Evolutionary conservation across 768 basidiomycete species (phyloP).

Genomic region (Naganishia antarctica): DNA sequence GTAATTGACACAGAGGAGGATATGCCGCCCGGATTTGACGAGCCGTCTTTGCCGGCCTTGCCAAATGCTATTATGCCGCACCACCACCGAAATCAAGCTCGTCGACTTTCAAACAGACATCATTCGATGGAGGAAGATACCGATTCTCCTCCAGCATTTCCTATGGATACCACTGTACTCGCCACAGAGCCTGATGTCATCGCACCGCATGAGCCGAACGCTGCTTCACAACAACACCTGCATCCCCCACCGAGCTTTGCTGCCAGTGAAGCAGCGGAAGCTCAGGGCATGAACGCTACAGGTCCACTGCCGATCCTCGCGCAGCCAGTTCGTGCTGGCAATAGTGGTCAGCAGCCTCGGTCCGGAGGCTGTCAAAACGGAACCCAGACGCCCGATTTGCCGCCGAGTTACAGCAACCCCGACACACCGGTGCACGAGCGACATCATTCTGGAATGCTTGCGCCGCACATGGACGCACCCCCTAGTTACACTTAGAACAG

Average conservation of each 20-base stretch:
- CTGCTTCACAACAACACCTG: background rate
- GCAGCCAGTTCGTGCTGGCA: background rate
- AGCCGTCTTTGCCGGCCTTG: slow-evolving; percentile 46
- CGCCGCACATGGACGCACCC: slow-evolving; percentile 13
- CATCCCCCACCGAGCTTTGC: slow-evolving; percentile 36
- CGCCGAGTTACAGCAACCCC: slow-evolving; percentile 20
- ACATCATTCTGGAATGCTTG: background rate
- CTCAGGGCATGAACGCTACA: slow-evolving; percentile 25
- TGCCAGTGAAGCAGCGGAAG: slow-evolving; percentile 41
- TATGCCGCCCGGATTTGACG: slow-evolving; percentile 48
- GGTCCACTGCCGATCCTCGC: slow-evolving; percentile 22
- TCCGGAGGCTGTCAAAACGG: background rate
- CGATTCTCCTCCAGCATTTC: slow-evolving; percentile 21
- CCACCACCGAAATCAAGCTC: slow-evolving; percentile 13
- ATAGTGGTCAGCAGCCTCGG: background rate
- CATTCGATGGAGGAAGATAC: background rate
- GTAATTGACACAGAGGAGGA: slow-evolving; percentile 48
- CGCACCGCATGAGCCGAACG: background rate
- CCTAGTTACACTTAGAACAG: slow-evolving; percentile 8
- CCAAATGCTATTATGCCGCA: slow-evolving; percentile 34
- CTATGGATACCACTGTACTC: background rate
- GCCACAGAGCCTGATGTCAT: background rate
- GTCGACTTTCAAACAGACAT: background rate
- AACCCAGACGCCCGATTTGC: slow-evolving; percentile 3
- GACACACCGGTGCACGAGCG: background rate